Evolutionary conservation across 805 yeast genomes (phyloP).

Genomic region (Saccharomycodes ludwigii): DNA sequence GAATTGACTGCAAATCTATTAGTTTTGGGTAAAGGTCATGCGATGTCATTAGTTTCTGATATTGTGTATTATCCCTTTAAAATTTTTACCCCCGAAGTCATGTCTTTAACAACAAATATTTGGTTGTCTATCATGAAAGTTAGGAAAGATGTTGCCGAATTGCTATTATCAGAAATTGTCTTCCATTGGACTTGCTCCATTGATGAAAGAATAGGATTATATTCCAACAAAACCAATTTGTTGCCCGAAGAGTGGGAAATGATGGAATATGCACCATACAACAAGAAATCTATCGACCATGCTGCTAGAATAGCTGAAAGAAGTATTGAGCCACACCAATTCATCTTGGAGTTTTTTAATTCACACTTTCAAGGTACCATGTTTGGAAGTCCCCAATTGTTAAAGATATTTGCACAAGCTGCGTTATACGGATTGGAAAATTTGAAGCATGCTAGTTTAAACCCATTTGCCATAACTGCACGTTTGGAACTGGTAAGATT

Average conservation of each 20-base stretch:
- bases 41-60: slow-evolving; percentile 30
- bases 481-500: slow-evolving; percentile 66
- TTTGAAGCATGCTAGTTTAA: slow-evolving; percentile 52
- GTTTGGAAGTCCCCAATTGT: slow-evolving; percentile 56
- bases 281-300: slow-evolving; percentile 43
- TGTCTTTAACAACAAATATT: slow-evolving; percentile 55
- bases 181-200: slow-evolving; percentile 59
- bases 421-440: slow-evolving; percentile 42
- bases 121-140: slow-evolving; percentile 76
- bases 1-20: slow-evolving; percentile 33
- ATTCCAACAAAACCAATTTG: slow-evolving; percentile 42
- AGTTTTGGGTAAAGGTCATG: slow-evolving; percentile 24
- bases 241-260: slow-evolving; percentile 45
- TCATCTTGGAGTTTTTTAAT: slow-evolving; percentile 52
- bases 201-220: slow-evolving; percentile 49
- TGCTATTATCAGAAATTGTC: slow-evolving; percentile 59
- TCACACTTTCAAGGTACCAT: slow-evolving; percentile 73
- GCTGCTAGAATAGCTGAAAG: slow-evolving; percentile 36
- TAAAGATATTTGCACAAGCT: slow-evolving; percentile 56
- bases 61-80: slow-evolving; percentile 63
- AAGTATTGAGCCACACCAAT: slow-evolving; percentile 53
- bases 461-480: slow-evolving; percentile 66
- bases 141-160: slow-evolving; percentile 41
- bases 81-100: slow-evolving; percentile 43
- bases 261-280: slow-evolving; percentile 88